Evolutionary conservation across 495 filamentous ascomycete genomes (phyloP), one percentile per base, ranked within the genome.

Genomic region (Lepraria neglecta): DNA sequence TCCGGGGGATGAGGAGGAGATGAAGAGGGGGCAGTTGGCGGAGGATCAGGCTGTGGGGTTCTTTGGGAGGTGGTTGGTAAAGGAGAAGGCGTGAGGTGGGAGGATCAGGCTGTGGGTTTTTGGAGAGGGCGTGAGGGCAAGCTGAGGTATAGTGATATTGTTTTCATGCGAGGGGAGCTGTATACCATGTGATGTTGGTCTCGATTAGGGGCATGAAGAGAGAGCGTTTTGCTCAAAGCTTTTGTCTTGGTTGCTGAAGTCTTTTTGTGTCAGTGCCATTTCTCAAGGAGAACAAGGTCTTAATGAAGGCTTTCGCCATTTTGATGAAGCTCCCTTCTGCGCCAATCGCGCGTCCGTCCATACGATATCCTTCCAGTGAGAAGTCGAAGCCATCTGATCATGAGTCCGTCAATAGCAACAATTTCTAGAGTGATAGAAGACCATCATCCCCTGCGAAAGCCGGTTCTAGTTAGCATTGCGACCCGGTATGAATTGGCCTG

Each of bases 41-140:
- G 78, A 81, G 63, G 76, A 76, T 31, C 80, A 83, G 70, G 82
- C 82, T 4, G 72, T 86, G 15, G 65, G 67, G 6, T 87, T 82
- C 78, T 87, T 84, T 57, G 65, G 63, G 53, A 71, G 69, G 62
- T 74, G 66, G 27, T 70, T 74, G 62, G 65, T 62, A 19, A 28
- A 52, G n/a, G 51, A 15, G 17, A 35, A 21, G 9, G n/a, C 31
- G 4, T 54, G 3, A 54, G 6, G 2, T 54, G 10, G 30, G 24
- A 35, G 15, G 17, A 54, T 35, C 31, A 6, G 0, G 31, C 17
- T 6, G 31, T 38, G 31, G 31, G 51, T n/a, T n/a, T 35, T 17
- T 54, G 28, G 33, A n/a, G 35, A 38, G 9, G 35, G 35, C 12
- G 12, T 38, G 35, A 9, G 35, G 35, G 35, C 9, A 10, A 2